A percentile compares a stretch with the other conserved stretches of the same genome.
Evolutionary conservation across 164 flowering plant species (phyloP).

Genomic region (Annona cherimola): DNA sequence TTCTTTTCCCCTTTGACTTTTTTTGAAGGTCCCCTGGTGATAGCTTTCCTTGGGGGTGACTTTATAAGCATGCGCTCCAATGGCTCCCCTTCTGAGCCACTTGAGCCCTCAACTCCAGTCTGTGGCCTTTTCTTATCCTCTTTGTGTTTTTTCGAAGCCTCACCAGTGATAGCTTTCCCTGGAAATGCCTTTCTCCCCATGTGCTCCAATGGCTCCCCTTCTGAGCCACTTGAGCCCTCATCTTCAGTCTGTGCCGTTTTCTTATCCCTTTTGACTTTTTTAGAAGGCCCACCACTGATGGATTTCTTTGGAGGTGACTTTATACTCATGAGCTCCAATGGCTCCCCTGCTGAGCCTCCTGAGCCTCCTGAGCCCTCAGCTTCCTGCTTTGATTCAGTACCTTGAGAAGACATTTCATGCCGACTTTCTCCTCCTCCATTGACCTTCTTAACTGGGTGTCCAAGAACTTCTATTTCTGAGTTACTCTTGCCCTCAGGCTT

Average conservation of each 20-base stretch:
- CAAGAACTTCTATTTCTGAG: constrained; percentile 25
- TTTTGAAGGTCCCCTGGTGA: too few relatives aligned
- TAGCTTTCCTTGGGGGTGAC: neutral
- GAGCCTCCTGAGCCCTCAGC: constrained; percentile 14
- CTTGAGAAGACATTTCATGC: constrained; percentile 17
- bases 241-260: constrained; percentile 12
- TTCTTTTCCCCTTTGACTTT: too few relatives aligned
- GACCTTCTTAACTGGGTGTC: constrained; percentile 23
- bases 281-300: constrained; percentile 30
- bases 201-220: constrained; percentile 22
- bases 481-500: constrained; percentile 31
- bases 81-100: constrained; percentile 35
- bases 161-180: too few relatives aligned
- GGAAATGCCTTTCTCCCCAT: constrained; percentile 20
- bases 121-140: too few relatives aligned
- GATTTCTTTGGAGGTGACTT: too few relatives aligned
- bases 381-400: constrained; percentile 32
- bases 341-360: constrained; percentile 32
- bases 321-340: neutral
- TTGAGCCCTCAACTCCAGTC: constrained; percentile 18
- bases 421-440: constrained; percentile 11
- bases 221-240: constrained; percentile 30
- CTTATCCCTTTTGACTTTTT: constrained; percentile 28
- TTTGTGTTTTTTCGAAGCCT: too few relatives aligned
- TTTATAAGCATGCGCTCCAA: constrained; percentile 21